Percentiles rank a stretch among this genome's conserved stretches.
Conservation (phyloP, 495 filamentous ascomycete genomes). For the Hyaloscypha hepaticicola region DNA sequence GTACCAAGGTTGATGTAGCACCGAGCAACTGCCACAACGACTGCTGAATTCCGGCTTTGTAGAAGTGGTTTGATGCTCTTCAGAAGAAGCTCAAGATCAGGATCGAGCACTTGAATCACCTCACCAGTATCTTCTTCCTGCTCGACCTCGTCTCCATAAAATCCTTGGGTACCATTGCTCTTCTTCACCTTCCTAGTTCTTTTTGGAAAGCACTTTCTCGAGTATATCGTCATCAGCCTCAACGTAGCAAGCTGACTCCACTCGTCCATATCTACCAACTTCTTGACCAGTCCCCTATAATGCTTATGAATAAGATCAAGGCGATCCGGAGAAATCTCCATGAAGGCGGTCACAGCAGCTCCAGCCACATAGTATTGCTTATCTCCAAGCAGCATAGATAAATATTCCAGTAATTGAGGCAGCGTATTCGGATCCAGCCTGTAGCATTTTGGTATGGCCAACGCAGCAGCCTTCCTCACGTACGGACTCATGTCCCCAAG, state of each 20-base stretch:
- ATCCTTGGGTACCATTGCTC: constrained; percentile 56
- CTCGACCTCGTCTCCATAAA: constrained; percentile 63
- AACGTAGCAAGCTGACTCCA: constrained; percentile 89
- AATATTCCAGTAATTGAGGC: constrained; percentile 78
- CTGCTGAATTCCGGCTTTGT: constrained; percentile 88
- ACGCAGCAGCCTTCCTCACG: constrained; percentile 87
- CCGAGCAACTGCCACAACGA: constrained; percentile 82
- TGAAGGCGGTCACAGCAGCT: constrained; percentile 83
- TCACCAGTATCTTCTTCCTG: constrained; percentile 46
- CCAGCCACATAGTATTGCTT: constrained; percentile 94
- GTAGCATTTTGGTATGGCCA: constrained; percentile 98
- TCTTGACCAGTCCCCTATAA: constrained; percentile 79
- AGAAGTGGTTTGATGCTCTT: constrained; percentile 79
- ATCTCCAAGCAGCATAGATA: constrained; percentile 76
- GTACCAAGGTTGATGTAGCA: constrained; percentile 83
- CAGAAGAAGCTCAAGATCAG: constrained; percentile 81
- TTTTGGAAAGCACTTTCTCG: constrained; percentile 83
- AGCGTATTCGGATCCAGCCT: constrained; percentile 83
- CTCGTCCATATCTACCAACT: constrained; percentile 98
- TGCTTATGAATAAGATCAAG: constrained; percentile 87
- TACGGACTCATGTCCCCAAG: constrained; percentile 90
- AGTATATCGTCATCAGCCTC: constrained; percentile 77
- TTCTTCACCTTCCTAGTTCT: constrained; percentile 54
- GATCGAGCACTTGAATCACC: constrained; percentile 63
- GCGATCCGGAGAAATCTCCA: constrained; percentile 83